Evolutionary conservation across 1,284 basidiomycete genomes (phyloP), one percentile per base, ranked within the genome.

Genomic region (Pseudozyma hubeiensis): DNA sequence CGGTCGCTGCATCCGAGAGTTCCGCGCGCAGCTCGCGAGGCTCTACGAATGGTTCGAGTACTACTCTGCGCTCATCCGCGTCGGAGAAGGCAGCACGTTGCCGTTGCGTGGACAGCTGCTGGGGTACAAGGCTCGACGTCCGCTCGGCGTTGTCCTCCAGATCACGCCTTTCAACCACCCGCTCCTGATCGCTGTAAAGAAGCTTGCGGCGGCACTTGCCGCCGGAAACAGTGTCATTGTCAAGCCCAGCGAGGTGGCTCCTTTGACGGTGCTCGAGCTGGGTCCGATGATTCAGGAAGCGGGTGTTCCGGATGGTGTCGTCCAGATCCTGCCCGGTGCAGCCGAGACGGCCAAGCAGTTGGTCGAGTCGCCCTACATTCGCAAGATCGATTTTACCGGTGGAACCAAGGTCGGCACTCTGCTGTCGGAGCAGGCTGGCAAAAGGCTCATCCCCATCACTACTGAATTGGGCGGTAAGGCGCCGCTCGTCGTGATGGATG

Each of bases 111-210:
- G 92, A 0, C 89, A 88, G 57, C 80, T 93, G 35, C 84, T 93
- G 41, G 93, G 93, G 76, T 90, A 91, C 81, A 89, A 93, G 7
- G 88, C 90, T 53, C 87, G 92, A 29, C 87, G 92, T 7, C 92
- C 92, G 0, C 87, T 93, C 0, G 92, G 92, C 29, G 92, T 93
- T 14, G 91, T 92, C 39, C 91, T 90, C 0, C 92, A 93, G 78
- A 91, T 93, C 43, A 93, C 65, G 39, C 68, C 68, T 5, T 71
- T 56, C 54, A 71, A 71, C 49, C 68, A 71, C 14, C 68, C 84
- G 92, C 93, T 75, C 91, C 93, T 77, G 31, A 93, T 93, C 67
- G 91, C 91, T 2, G 82, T 93, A 52, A 93, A 93, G 87, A 93
- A 93, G 85, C 90, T 93, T 64, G 91, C 91, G 0, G 91, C 92